These are phyloP conservation scores for Russula foetens DNA, from an alignment of 768 basidiomycete genomes.

Conservation along the genomic window DNA sequence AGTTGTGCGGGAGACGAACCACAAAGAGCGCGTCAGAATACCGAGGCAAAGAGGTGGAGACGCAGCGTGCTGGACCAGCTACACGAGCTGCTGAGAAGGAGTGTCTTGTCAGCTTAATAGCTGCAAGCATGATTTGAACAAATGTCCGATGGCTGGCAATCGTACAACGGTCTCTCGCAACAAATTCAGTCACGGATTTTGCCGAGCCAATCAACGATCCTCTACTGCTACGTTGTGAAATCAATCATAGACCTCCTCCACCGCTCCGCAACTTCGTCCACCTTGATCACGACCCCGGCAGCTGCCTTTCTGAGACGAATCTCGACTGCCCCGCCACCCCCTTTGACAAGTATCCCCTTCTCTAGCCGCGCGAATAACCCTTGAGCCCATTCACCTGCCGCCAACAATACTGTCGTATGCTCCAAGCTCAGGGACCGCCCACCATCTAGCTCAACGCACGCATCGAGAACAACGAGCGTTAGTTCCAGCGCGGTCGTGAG, in stretches of 20 bases:
- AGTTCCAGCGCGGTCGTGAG: slow-evolving; percentile 72
- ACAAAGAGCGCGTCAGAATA: slow-evolving; percentile 82
- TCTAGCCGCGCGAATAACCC: slow-evolving; percentile 58
- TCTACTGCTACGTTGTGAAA: slow-evolving; percentile 13
- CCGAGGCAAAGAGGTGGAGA: slow-evolving; percentile 37
- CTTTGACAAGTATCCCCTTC: slow-evolving; percentile 49
- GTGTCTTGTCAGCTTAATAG: slow-evolving; percentile 8
- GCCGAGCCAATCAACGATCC: slow-evolving; percentile 22
- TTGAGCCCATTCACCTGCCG: slow-evolving; percentile 74
- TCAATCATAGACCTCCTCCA: slow-evolving; percentile 62
- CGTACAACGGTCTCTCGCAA: no score
- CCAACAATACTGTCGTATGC: slow-evolving; percentile 61
- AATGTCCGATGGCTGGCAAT: no score
- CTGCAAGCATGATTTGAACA: slow-evolving; percentile 5
- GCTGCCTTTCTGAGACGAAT: slow-evolving; percentile 56
- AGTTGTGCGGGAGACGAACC: slow-evolving; percentile 40
- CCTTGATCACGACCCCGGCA: slow-evolving; percentile 75
- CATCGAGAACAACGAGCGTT: slow-evolving; percentile 67
- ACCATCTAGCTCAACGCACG: slow-evolving; percentile 64
- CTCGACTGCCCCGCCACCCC: slow-evolving; percentile 60
- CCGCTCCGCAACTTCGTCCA: slow-evolving; percentile 59
- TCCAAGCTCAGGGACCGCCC: slow-evolving; percentile 71
- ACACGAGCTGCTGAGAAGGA: not conserved
- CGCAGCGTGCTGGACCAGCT: slow-evolving; percentile 16
- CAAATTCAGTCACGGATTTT: no score